Percentiles rank a stretch among this genome's conserved stretches.
These are phyloP conservation scores for Tolypocladium guangdongense DNA, from an alignment of 2,329 filamentous ascomycete genomes.

Conservation along the genomic window DNA sequence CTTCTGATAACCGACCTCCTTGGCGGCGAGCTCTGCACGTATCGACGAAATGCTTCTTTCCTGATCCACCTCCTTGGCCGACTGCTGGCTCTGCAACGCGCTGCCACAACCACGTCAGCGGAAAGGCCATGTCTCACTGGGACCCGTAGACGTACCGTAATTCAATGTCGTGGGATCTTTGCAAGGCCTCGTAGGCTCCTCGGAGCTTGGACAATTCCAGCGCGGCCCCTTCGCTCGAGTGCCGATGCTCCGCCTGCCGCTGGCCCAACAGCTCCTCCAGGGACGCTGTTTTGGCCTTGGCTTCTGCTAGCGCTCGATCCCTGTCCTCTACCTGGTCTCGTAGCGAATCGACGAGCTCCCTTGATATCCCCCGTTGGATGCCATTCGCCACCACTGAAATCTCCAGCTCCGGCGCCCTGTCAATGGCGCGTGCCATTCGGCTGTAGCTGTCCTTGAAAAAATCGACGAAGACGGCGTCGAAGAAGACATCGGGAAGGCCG, in stretches of 20 bases:
- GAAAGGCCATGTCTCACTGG: not conserved
- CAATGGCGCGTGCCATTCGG: constrained; percentile 71
- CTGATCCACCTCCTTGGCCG: constrained; percentile 10
- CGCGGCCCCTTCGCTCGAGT: constrained; percentile 45
- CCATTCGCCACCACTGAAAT: constrained; percentile 71
- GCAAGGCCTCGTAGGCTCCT: constrained; percentile 14
- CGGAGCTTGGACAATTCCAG: constrained; percentile 17
- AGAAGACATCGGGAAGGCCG: constrained; percentile 67
- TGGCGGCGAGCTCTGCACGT: constrained; percentile 8
- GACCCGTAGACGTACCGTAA: constrained; percentile 31
- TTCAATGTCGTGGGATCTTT: constrained; percentile 29
- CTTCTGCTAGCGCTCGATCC: constrained; percentile 38
- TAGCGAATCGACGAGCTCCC: constrained; percentile 81
- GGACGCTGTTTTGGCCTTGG: constrained; percentile 32
- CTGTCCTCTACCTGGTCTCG: constrained; percentile 68
- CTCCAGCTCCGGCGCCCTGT: constrained; percentile 82
- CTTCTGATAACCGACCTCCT: constrained; percentile 18
- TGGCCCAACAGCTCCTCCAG: constrained; percentile 52
- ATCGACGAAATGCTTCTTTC: constrained; percentile 10
- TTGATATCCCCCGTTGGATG: constrained; percentile 81
- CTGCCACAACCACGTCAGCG: constrained; percentile 7
- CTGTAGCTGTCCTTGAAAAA: constrained; percentile 96
- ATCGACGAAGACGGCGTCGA: constrained; percentile 78
- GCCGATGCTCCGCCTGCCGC: constrained; percentile 62
- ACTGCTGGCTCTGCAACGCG: constrained; percentile 22